A percentile compares a stretch with the other conserved stretches of the same genome.
Conservation (phyloP, 2,329 filamentous ascomycete species). For the Beauveria australis region DNA sequence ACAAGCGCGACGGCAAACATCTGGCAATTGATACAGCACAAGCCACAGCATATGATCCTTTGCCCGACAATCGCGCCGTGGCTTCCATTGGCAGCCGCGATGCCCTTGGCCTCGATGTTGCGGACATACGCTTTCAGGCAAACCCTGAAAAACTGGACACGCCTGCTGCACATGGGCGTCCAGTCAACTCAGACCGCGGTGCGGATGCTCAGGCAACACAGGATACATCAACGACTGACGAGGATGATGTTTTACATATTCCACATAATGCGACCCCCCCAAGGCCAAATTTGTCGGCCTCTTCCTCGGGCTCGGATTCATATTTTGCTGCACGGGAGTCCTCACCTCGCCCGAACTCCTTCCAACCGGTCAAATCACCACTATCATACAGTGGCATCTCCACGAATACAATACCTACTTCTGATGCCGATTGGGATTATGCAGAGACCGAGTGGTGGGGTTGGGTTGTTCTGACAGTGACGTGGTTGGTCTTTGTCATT, state of each 20-base stretch:
- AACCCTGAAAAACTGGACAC: not conserved
- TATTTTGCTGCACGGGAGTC: slow-evolving; percentile 44
- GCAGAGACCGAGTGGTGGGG: slow-evolving; percentile 97
- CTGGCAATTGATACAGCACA: slow-evolving; percentile 34
- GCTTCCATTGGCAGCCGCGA: slow-evolving; percentile 18
- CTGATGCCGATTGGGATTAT: slow-evolving; percentile 71
- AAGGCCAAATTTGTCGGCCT: slow-evolving; percentile 34
- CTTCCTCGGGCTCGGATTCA: slow-evolving; percentile 50
- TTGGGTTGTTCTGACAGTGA: slow-evolving; percentile 83
- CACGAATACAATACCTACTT: slow-evolving; percentile 36
- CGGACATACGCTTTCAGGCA: slow-evolving; percentile 22
- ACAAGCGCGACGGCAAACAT: slow-evolving; percentile 44
- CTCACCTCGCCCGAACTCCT: slow-evolving; percentile 37
- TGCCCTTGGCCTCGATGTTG: slow-evolving; percentile 38
- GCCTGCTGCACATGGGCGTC: too few species aligned
- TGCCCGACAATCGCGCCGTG: not conserved
- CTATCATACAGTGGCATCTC: slow-evolving; percentile 47
- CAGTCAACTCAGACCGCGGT: slow-evolving; percentile 9
- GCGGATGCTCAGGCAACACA: slow-evolving; percentile 23
- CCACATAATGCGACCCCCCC: slow-evolving; percentile 37
- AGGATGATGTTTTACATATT: slow-evolving; percentile 69
- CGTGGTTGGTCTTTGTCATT: slow-evolving; percentile 92
- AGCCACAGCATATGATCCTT: slow-evolving; percentile 15
- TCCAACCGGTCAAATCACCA: slow-evolving; percentile 50
- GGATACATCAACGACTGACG: slow-evolving; percentile 63